Conservation (phyloP, 169 alveolate genomes). For the Amoebophrya sp. region DNA sequence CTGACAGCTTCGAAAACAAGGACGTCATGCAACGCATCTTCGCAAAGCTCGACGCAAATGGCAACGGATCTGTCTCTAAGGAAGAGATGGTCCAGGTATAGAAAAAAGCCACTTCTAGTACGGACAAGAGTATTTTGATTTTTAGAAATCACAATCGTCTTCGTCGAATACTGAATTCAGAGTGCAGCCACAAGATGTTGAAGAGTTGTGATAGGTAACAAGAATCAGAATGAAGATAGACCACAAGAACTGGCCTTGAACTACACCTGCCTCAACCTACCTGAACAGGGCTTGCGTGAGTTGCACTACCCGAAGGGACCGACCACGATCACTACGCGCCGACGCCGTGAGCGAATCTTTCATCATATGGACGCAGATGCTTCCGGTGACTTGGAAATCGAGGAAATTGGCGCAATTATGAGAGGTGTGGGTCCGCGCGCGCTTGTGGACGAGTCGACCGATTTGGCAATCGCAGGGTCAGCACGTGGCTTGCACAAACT, state of each 20-base stretch:
- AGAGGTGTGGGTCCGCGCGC: constrained; percentile 15
- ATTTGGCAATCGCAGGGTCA: neutral
- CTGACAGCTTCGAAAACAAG: neutral
- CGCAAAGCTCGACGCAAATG: neutral
- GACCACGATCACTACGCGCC: neutral
- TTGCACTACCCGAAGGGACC: constrained; percentile 20
- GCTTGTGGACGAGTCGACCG: neutral
- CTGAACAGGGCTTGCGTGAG: constrained; percentile 16
- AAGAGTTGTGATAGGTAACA: too few relatives aligned
- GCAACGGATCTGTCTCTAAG: neutral
- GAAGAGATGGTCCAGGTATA: neutral
- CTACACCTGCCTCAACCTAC: too few relatives aligned
- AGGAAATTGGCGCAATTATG: neutral
- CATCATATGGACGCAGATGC: constrained; percentile 18
- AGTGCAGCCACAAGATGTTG: too few relatives aligned
- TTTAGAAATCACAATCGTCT: too few relatives aligned
- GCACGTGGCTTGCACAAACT: neutral
- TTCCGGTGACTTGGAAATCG: neutral
- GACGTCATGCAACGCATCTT: constrained; percentile 21
- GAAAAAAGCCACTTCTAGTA: too few relatives aligned
- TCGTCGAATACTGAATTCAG: too few relatives aligned
- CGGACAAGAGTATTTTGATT: too few relatives aligned
- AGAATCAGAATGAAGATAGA: too few relatives aligned
- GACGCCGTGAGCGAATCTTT: neutral
- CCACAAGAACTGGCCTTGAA: too few relatives aligned